Evolutionary conservation across 169 alveolate species (phyloP).

Genomic region (Babesia bigemina): DNA sequence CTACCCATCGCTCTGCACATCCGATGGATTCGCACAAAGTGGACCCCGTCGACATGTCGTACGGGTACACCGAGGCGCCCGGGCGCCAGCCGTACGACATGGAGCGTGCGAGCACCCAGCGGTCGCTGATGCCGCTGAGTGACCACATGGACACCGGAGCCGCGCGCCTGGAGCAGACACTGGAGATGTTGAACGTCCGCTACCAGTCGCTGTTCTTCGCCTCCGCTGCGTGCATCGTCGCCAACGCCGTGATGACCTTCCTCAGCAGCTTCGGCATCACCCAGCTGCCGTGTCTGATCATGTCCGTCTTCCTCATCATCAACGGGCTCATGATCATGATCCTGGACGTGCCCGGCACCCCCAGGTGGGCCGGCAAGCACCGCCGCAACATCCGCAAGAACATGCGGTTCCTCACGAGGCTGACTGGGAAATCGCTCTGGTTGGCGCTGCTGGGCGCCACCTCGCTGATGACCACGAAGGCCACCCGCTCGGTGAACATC

Average conservation of each 20-base stretch:
- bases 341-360: slow-evolving; percentile 89
- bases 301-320: slow-evolving; percentile 61
- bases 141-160: slow-evolving; percentile 87
- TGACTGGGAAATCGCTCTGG: slow-evolving; percentile 87
- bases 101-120: slow-evolving; percentile 54
- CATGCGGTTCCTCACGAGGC: slow-evolving; percentile 83
- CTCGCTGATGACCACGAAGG: slow-evolving; percentile 51
- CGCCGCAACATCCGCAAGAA: slow-evolving; percentile 81
- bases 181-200: slow-evolving; percentile 82
- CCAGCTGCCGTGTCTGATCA: slow-evolving; percentile 50
- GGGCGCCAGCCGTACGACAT: slow-evolving; percentile 42
- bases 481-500: slow-evolving; percentile 33
- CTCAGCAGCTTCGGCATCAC: slow-evolving; percentile 54
- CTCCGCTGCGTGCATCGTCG: slow-evolving; percentile 80
- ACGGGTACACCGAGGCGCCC: slow-evolving; percentile 69
- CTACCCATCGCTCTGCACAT: not conserved
- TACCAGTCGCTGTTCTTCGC: slow-evolving; percentile 86
- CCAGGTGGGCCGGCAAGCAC: slow-evolving; percentile 90
- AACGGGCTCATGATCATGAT: slow-evolving; percentile 86
- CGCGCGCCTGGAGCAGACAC: slow-evolving; percentile 86
- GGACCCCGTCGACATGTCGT: slow-evolving; percentile 31
- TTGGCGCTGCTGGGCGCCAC: slow-evolving; percentile 79
- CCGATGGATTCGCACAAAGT: slow-evolving; percentile 9
- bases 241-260: slow-evolving; percentile 79
- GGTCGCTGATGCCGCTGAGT: slow-evolving; percentile 36